phyloP scores from a whole-genome alignment of 176 grass and related monocot genomes.

The Oryza coarctata region DNA sequence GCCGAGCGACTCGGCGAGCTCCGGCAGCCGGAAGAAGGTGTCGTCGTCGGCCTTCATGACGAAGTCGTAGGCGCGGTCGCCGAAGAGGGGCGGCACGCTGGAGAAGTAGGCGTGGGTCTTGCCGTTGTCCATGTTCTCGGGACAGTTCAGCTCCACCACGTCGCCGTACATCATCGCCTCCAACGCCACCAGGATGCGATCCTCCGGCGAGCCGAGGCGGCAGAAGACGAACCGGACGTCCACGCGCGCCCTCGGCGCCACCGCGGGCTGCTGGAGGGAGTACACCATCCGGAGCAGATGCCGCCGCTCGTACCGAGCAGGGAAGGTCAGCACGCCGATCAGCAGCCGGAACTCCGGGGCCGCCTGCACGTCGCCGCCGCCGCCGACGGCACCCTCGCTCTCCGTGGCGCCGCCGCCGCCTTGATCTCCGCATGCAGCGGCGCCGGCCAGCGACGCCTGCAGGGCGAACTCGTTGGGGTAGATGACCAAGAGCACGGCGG shows the following conservation, averaged over 20 bases:
- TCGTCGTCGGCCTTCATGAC: conserved; percentile 55
- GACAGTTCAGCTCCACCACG: conserved; percentile 48
- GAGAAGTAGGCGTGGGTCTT: conserved; percentile 57
- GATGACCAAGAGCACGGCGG: conserved; percentile 24
- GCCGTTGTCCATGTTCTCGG: conserved; percentile 53
- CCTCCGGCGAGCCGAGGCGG: conserved; percentile 31
- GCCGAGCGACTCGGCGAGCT: neutral
- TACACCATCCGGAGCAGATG: conserved; percentile 46
- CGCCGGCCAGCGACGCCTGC: neutral
- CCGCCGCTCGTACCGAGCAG: conserved; percentile 46
- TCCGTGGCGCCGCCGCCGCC: neutral
- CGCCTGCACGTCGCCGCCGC: neutral
- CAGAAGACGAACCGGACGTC: conserved; percentile 60
- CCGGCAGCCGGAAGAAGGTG: conserved; percentile 28
- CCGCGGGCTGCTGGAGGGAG: conserved; percentile 33
- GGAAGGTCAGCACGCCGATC: conserved; percentile 40
- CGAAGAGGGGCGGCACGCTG: conserved; percentile 5
- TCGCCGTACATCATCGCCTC: conserved; percentile 50
- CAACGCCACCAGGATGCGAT: conserved; percentile 32
- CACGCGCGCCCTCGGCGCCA: neutral
- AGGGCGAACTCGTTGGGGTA: conserved; percentile 37
- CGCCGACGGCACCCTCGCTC: neutral
- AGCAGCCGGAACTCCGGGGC: conserved; percentile 37
- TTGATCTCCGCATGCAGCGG: neutral
- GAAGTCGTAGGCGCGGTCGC: conserved; percentile 37